Percentiles rank a stretch among this genome's conserved stretches.
These are phyloP conservation scores for Suhomyces bokatorum DNA, from an alignment of 1,139 yeast species.

Conservation along the genomic window DNA sequence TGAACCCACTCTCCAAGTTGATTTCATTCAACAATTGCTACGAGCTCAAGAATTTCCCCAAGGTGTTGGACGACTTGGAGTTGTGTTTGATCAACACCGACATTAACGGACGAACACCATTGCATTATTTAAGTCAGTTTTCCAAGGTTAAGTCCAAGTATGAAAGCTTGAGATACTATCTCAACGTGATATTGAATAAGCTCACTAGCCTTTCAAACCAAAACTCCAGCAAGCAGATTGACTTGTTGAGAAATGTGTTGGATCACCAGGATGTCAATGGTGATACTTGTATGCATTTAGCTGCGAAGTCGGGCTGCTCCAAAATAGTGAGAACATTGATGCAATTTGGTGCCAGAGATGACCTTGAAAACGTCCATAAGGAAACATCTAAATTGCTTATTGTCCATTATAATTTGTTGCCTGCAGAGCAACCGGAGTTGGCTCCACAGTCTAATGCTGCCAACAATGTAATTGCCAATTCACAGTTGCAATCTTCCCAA, in stretches of 20 bases:
- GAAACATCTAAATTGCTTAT: conserved; percentile 41
- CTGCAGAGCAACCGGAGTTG: conserved; percentile 10
- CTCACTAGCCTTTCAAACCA: conserved; percentile 34
- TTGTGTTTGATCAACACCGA: conserved; percentile 74
- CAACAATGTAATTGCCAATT: background rate
- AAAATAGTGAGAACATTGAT: conserved; percentile 42
- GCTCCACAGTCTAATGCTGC: conserved; percentile 9
- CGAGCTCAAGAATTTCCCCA: conserved; percentile 73
- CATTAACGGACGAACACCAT: conserved; percentile 67
- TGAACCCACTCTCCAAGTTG: conserved; percentile 81
- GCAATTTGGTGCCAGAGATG: conserved; percentile 50
- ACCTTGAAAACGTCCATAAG: conserved; percentile 40
- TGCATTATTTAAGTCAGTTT: conserved; percentile 70
- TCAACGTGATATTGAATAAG: conserved; percentile 40
- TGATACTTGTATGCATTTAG: conserved; percentile 67
- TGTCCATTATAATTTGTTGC: conserved; percentile 27
- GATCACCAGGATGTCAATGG: conserved; percentile 72
- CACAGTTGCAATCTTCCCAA: conserved; percentile 12
- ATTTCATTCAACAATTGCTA: conserved; percentile 85
- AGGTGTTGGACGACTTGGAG: conserved; percentile 67
- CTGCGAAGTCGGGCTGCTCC: conserved; percentile 46
- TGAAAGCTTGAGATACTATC: conserved; percentile 43
- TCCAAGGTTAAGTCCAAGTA: conserved; percentile 52
- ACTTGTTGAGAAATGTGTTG: conserved; percentile 58
- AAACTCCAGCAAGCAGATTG: conserved; percentile 31